Base-by-base conservation (phyloP, 495 filamentous ascomycete species). In the Penicillium cosmopolitanum region DNA sequence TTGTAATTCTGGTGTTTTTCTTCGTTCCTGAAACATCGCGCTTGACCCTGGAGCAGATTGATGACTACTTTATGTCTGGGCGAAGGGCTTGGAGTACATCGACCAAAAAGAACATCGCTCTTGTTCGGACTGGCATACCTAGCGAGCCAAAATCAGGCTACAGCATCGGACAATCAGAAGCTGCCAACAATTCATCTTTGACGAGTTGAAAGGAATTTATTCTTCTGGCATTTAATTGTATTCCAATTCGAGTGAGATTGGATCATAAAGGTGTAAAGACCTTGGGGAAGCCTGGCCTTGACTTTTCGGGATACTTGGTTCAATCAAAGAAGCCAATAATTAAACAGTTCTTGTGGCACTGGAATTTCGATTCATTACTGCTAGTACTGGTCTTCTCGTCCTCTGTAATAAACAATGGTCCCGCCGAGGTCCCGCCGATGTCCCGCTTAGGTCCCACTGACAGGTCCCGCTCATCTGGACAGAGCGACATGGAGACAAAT, bases 11-110 rank as follows among this genome's bases (percentile, higher is more conserved):
- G n/a, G 55, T 57, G 0, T 73, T 63, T 40, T 50, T 71, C 13
- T 56, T 69, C 13, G 66, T 73, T 3, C 70, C 70, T 6, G 70
- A 73, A 51, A 73, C 68, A 38, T 63, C 68, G 13, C 34, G 51
- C 11, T 33, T 73, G 12, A 69, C 70, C 0, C 51, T 73, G 28
- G 70, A 73, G 53, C 68, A 73, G 50, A 71, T 73, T 43, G 66
- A 73, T 47, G 66, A 67, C 38, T n/a, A 59, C 12, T 73, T 69
- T 11, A 54, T 61, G 25, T 71, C 66, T 0, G 58, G 57, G 1
- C 51, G 55, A 15, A 56, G 28, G 16, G 61, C 70, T 8, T 73
- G 70, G 68, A 50, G 54, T 38, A 73, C 70, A 1, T 73, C 70
- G 6, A 47, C 52, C 31, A 42, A 57, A 4, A 28, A 42, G 2